phyloP scores from a whole-genome alignment of 2,329 filamentous ascomycete species.

The Clarireedia homoeocarpa region DNA sequence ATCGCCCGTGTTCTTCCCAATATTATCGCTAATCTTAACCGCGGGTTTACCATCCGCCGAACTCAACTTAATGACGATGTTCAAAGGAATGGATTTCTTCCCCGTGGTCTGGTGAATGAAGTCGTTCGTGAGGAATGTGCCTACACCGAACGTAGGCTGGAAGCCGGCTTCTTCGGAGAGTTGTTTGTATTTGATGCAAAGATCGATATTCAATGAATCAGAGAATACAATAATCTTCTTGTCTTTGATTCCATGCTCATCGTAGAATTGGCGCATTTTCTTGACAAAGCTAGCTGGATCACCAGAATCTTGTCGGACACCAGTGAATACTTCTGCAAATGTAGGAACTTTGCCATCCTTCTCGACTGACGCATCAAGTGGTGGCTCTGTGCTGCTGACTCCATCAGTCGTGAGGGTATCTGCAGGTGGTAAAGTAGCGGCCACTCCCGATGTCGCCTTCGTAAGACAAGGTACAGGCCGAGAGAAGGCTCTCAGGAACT shows the following conservation, averaged over 20 bases:
- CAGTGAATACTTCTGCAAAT: slow-evolving; percentile 60
- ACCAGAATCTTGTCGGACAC: slow-evolving; percentile 65
- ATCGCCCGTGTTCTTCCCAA: slow-evolving; percentile 87
- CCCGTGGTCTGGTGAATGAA: slow-evolving; percentile 65
- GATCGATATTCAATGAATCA: slow-evolving; percentile 85
- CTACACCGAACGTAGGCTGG: slow-evolving; percentile 83
- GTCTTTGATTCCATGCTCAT: slow-evolving; percentile 54
- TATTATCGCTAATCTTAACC: slow-evolving; percentile 88
- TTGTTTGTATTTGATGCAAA: slow-evolving; percentile 83
- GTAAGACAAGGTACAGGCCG: slow-evolving; percentile 45
- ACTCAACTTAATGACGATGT: slow-evolving; percentile 96
- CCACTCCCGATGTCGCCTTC: slow-evolving; percentile 26
- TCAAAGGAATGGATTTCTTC: slow-evolving; percentile 81
- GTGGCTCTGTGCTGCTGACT: background rate
- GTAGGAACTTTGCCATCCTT: slow-evolving; percentile 35
- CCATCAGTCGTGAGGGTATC: background rate
- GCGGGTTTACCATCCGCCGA: slow-evolving; percentile 74
- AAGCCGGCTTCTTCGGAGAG: slow-evolving; percentile 75
- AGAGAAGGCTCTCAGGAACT: slow-evolving; percentile 80
- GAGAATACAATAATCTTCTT: slow-evolving; percentile 93
- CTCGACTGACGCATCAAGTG: slow-evolving; percentile 35
- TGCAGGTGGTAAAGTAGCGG: slow-evolving; percentile 22
- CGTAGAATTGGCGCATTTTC: slow-evolving; percentile 43
- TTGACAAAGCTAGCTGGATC: slow-evolving; percentile 60
- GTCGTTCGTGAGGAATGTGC: slow-evolving; percentile 94